These are phyloP conservation scores for Fusarium citri DNA, from an alignment of 2,329 filamentous ascomycete species.

Conservation along the genomic window DNA sequence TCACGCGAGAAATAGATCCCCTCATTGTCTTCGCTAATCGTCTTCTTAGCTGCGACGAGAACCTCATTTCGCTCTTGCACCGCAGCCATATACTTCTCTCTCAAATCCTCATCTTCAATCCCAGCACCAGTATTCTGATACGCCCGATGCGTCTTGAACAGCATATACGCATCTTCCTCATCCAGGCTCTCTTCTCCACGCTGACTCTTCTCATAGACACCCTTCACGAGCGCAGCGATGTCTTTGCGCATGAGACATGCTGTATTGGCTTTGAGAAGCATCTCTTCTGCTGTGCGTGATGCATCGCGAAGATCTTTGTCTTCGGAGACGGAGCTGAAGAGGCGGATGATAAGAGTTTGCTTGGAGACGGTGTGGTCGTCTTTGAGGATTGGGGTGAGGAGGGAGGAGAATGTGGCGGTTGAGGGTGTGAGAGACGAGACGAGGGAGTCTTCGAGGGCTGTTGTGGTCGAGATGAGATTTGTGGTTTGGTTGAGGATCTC, in stretches of 20 bases:
- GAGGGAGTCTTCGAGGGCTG: conserved; percentile 38
- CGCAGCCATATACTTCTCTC: conserved; percentile 36
- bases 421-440: conserved; percentile 28
- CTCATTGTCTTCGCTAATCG: conserved; percentile 42
- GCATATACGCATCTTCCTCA: conserved; percentile 39
- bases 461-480: conserved; percentile 52
- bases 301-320: conserved; percentile 44
- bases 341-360: conserved; percentile 32
- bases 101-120: conserved; percentile 30
- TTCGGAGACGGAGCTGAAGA: conserved; percentile 45
- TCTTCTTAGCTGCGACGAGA: conserved; percentile 41
- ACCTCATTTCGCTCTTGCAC: conserved; percentile 45
- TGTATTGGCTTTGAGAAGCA: conserved; percentile 32
- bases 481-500: conserved; percentile 33
- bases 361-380: conserved; percentile 38
- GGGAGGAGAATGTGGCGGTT: conserved; percentile 37
- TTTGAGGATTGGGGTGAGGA: conserved; percentile 38
- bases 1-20: conserved; percentile 37
- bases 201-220: conserved; percentile 32
- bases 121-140: conserved; percentile 46
- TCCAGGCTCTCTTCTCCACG: conserved; percentile 25
- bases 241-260: conserved; percentile 43
- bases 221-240: conserved; percentile 41
- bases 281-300: conserved; percentile 42
- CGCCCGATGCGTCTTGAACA: conserved; percentile 44